Conservation (phyloP, 1,284 basidiomycete genomes). For the Ustilago cynodontis region DNA sequence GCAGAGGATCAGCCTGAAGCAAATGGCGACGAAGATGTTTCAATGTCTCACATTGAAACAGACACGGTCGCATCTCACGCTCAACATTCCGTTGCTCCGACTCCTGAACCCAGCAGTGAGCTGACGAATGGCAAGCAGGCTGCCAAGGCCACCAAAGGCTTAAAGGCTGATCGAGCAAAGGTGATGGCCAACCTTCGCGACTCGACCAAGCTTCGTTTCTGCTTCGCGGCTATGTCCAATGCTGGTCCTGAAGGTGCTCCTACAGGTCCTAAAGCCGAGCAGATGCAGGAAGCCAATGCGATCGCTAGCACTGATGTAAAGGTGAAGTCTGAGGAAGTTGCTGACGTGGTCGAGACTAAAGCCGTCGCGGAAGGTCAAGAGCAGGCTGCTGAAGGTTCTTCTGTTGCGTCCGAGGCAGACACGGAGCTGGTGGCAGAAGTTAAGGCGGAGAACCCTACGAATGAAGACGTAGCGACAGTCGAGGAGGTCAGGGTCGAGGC, state of each 20-base stretch:
- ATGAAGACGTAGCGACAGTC: not conserved
- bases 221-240: constrained; percentile 50
- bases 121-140: constrained; percentile 8
- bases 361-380: not conserved
- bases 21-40: constrained; percentile 9
- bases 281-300: constrained; percentile 20
- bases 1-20: not conserved
- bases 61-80: constrained; percentile 17
- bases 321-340: not conserved
- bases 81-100: constrained; percentile 15
- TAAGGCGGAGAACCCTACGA: not conserved
- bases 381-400: not conserved
- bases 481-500: not conserved
- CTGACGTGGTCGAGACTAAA: not conserved
- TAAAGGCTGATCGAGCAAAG: constrained; percentile 16
- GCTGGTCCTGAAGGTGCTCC: constrained; percentile 45
- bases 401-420: no score
- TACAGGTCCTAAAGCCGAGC: constrained; percentile 40
- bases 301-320: not conserved
- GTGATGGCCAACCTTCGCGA: constrained; percentile 23
- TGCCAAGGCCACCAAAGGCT: constrained; percentile 2
- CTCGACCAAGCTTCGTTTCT: constrained; percentile 48
- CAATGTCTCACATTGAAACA: constrained; percentile 18
- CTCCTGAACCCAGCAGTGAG: constrained; percentile 23
- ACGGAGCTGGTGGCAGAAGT: not conserved